Base-by-base conservation (phyloP, 176 grass and related monocot genomes). In the Phoenix roebelenii region DNA sequence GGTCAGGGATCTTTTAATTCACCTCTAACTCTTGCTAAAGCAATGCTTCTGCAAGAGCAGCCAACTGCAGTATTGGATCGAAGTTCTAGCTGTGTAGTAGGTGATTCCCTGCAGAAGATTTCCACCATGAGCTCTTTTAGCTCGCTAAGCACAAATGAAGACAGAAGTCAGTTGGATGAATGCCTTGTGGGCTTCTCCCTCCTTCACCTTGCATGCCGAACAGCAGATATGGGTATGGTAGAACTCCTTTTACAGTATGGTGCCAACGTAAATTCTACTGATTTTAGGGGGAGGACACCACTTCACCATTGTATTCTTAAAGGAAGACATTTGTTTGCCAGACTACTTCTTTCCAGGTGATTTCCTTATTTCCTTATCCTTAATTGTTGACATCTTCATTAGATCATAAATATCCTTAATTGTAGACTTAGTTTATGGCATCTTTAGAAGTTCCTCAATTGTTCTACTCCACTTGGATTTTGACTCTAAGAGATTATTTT, bases 171-270 rank as follows among this genome's bases (percentile, higher is more conserved):
- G 4, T 26, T 61, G 51, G 70, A 63, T 52, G 93, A 82, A 16
- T 74, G 18, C 39, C 58, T 50, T 2, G 88, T 93, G 44, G 94
- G 94, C 19, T 81, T 89, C 51, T 83, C 88, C 44, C 65, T 98
- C 70, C 80, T 98, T 69, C 94, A 98, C 71, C 70, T 98, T 58
- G 94, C 94, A 39, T 98, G 94, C 50, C 72, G 71, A 10, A 75
- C 74, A 19, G 85, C 63, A 25, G 94, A 98, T 58, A 66, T 98
- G 26, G 88, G 94, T 9, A 93, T 98, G 94, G 78, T 93, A 77
- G 94, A 98, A 57, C 83, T 98, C 25, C 84, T 98, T 30, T 53
- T 98, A 79, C 94, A 98, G 64, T 98, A 98, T 58, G 88, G 94
- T 3, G 88, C 94, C 23, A 83, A 78, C 65, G 60, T 85, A 51